A percentile compares a stretch with the other conserved stretches of the same genome.
Conservation (phyloP, 306 rosid species). For the Citrullus colocynthis region DNA sequence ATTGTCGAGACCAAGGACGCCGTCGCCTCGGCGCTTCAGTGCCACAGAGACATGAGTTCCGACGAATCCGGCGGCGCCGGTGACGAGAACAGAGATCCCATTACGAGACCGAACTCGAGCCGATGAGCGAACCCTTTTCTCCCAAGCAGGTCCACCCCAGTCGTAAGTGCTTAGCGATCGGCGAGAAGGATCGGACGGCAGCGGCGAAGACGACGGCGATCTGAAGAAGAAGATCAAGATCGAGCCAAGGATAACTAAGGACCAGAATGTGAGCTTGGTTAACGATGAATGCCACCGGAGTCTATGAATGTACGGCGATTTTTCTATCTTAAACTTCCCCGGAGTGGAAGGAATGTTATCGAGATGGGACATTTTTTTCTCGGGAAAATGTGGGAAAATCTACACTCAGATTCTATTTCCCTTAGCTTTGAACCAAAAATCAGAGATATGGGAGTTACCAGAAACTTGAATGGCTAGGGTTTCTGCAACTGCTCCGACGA, state of each 20-base stretch:
- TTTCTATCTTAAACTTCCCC: conserved; percentile 90
- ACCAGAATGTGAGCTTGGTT: conserved; percentile 74
- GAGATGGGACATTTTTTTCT: conserved; percentile 38
- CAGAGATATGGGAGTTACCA: not conserved
- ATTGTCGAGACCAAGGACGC: conserved; percentile 67
- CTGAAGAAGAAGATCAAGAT: conserved; percentile 77
- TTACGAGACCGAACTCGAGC: conserved; percentile 55
- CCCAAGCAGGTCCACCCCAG: conserved; percentile 94
- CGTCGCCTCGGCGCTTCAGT: conserved; percentile 81
- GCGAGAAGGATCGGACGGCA: conserved; percentile 57
- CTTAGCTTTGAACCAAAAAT: conserved; percentile 15
- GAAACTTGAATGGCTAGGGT: not conserved
- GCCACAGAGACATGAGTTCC: conserved; percentile 91
- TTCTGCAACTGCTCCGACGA: conserved; percentile 5
- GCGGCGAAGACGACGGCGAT: conserved; percentile 41
- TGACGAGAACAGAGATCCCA: conserved; percentile 66
- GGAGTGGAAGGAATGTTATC: conserved; percentile 83
- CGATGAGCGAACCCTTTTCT: conserved; percentile 58
- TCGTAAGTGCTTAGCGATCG: conserved; percentile 56
- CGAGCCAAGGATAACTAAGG: conserved; percentile 49
- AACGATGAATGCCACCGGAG: conserved; percentile 65
- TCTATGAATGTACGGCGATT: conserved; percentile 57
- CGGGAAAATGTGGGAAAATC: conserved; percentile 12
- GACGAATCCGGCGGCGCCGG: conserved; percentile 89
- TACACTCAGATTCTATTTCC: not conserved